Conservation (phyloP, 192 early-diverging fungal species). For the Dimargaris cristalligena region DNA sequence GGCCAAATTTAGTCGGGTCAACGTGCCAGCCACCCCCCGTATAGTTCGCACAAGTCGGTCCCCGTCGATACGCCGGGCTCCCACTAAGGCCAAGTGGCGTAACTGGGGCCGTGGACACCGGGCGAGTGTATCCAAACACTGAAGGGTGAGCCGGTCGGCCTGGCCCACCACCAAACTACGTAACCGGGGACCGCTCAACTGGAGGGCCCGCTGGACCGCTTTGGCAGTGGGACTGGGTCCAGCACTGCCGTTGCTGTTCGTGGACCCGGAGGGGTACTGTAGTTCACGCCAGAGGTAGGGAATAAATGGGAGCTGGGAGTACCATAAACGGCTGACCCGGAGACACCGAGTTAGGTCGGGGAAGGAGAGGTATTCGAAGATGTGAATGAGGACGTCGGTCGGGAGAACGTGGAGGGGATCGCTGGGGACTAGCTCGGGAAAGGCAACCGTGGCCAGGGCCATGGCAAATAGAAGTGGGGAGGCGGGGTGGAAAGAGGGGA, state of each 20-base stretch:
- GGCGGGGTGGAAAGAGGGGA: no score
- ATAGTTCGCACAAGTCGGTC: neutral
- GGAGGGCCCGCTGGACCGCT: neutral
- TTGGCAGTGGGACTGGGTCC: neutral
- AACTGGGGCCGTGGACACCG: neutral
- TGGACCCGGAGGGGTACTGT: neutral
- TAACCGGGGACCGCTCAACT: neutral
- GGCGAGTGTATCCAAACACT: neutral
- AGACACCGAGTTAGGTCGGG: neutral
- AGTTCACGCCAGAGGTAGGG: neutral
- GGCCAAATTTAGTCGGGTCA: neutral
- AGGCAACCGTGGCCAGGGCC: no score
- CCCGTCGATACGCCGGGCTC: neutral
- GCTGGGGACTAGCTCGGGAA: neutral
- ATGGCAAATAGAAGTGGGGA: no score
- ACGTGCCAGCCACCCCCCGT: no score
- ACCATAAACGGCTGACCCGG: slow-evolving; percentile 8
- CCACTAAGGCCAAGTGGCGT: neutral
- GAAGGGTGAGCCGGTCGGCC: neutral
- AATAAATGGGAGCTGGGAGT: slow-evolving; percentile 1
- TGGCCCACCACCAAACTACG: neutral
- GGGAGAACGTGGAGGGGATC: slow-evolving; percentile 2
- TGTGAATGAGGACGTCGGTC: neutral
- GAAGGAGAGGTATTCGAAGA: slow-evolving; percentile 1
- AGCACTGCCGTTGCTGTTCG: neutral